These are phyloP conservation scores for Fusarium tanahbumbuense DNA, from an alignment of 2,329 filamentous ascomycete genomes.

Conservation along the genomic window DNA sequence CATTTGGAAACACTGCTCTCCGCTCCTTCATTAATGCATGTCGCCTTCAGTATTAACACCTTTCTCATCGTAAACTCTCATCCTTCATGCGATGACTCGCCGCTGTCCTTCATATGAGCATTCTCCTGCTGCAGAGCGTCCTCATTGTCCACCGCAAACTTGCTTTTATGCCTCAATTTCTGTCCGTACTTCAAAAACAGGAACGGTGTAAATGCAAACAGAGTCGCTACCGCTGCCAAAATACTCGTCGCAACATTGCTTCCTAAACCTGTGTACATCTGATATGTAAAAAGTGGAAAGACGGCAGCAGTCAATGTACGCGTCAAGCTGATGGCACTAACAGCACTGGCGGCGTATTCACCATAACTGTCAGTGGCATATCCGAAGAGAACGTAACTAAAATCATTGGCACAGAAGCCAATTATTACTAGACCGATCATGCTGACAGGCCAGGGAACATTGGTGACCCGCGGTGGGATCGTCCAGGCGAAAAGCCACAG, in stretches of 20 bases:
- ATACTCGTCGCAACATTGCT: constrained; percentile 19
- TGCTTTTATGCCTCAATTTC: constrained; percentile 11
- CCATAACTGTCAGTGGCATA: constrained; percentile 16
- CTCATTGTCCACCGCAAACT: constrained; percentile 7
- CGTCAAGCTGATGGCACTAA: constrained; percentile 13
- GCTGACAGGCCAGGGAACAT: constrained; percentile 12
- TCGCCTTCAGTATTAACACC: neutral
- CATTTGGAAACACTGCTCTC: neutral
- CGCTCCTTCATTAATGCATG: neutral
- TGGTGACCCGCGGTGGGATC: constrained; percentile 6
- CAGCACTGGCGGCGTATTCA: constrained; percentile 12
- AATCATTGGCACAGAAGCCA: constrained; percentile 15
- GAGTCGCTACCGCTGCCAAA: constrained; percentile 6
- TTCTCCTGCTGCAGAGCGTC: constrained; percentile 6
- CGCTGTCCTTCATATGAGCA: neutral
- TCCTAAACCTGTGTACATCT: constrained; percentile 13
- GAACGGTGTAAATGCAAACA: constrained; percentile 9
- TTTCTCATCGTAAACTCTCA: neutral
- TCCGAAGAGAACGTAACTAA: constrained; percentile 17
- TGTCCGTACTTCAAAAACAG: constrained; percentile 3
- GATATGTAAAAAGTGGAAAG: constrained; percentile 2
- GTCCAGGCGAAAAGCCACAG: constrained; percentile 24
- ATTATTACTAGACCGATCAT: constrained; percentile 19
- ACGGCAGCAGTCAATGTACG: constrained; percentile 1
- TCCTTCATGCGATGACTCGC: neutral